These are phyloP conservation scores for Russula abietina DNA, from an alignment of 768 basidiomycete species.

Conservation along the genomic window DNA sequence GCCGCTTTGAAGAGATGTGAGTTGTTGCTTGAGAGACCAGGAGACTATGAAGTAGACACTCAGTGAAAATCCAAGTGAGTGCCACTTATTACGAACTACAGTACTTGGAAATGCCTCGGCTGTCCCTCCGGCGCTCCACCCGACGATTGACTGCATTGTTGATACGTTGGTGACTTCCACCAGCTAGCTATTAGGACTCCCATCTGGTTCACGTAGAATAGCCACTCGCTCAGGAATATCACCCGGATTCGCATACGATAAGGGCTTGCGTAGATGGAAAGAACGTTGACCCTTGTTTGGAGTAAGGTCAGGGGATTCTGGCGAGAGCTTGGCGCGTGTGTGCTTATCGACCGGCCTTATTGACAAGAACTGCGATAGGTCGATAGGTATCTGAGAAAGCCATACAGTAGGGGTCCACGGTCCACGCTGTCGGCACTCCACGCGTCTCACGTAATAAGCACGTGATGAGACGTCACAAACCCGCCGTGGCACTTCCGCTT, in stretches of 20 bases:
- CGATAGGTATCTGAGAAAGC: too few relatives aligned
- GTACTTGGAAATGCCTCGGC: conserved; percentile 48
- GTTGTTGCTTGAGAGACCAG: conserved; percentile 84
- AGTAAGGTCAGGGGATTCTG: conserved; percentile 39
- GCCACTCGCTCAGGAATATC: conserved; percentile 54
- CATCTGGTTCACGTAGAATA: conserved; percentile 41
- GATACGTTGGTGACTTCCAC: conserved; percentile 51
- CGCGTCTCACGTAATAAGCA: neutral
- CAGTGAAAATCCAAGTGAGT: conserved; percentile 11
- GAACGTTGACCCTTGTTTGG: conserved; percentile 29
- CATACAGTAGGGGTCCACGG: too few relatives aligned
- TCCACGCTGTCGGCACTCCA: too few relatives aligned
- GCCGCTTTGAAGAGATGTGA: conserved; percentile 64
- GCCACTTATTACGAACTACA: too few relatives aligned
- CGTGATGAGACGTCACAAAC: too few relatives aligned
- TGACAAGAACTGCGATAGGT: too few relatives aligned
- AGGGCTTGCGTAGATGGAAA: conserved; percentile 35
- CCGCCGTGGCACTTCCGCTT: too few relatives aligned
- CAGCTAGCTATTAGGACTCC: conserved; percentile 33
- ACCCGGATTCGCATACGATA: conserved; percentile 55
- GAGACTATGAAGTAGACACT: conserved; percentile 43
- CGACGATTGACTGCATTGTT: conserved; percentile 39
- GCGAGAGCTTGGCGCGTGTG: conserved; percentile 57
- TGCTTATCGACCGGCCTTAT: conserved; percentile 46
- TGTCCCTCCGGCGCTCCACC: conserved; percentile 51